These are phyloP conservation scores for Fraxinus paxiana DNA, from an alignment of 305 asterid genomes.

Conservation along the genomic window DNA sequence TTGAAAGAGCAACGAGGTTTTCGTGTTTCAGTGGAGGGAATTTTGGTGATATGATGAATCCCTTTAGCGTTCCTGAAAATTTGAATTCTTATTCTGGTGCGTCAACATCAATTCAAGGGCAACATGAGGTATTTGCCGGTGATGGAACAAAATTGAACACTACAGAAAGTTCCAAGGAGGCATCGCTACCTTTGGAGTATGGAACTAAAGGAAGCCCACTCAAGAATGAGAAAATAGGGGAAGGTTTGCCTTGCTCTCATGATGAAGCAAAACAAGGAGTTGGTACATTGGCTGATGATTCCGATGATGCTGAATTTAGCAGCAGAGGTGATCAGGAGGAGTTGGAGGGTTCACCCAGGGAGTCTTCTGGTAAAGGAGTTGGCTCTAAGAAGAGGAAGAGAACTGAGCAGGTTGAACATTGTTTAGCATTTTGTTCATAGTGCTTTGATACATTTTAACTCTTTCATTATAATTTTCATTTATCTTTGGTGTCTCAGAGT, in stretches of 20 bases:
- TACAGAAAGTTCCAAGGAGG: constrained; percentile 38
- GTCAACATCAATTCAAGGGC: constrained; percentile 42
- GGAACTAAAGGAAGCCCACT: constrained; percentile 44
- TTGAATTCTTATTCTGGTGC: constrained; percentile 41
- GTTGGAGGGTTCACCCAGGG: constrained; percentile 36
- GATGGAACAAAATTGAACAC: constrained; percentile 32
- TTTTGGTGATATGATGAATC: constrained; percentile 53
- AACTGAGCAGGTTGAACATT: constrained; percentile 48
- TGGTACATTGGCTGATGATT: constrained; percentile 46
- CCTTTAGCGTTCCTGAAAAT: constrained; percentile 37
- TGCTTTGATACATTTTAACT: neutral
- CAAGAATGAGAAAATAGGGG: constrained; percentile 44
- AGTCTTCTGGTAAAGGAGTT: constrained; percentile 48
- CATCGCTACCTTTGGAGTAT: constrained; percentile 23
- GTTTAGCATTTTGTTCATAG: neutral
- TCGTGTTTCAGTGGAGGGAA: constrained; percentile 80
- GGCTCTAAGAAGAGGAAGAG: constrained; percentile 74
- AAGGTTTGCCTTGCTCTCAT: constrained; percentile 29
- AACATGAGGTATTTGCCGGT: constrained; percentile 35
- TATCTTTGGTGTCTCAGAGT: constrained; percentile 36
- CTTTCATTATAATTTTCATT: constrained; percentile 9
- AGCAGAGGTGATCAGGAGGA: constrained; percentile 59
- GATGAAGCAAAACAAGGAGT: constrained; percentile 48
- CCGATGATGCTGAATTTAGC: constrained; percentile 72
- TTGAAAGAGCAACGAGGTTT: constrained; percentile 82